Conservation (phyloP, 192 early-diverging fungal genomes). For the Jimgerdemannia flammicorona region DNA sequence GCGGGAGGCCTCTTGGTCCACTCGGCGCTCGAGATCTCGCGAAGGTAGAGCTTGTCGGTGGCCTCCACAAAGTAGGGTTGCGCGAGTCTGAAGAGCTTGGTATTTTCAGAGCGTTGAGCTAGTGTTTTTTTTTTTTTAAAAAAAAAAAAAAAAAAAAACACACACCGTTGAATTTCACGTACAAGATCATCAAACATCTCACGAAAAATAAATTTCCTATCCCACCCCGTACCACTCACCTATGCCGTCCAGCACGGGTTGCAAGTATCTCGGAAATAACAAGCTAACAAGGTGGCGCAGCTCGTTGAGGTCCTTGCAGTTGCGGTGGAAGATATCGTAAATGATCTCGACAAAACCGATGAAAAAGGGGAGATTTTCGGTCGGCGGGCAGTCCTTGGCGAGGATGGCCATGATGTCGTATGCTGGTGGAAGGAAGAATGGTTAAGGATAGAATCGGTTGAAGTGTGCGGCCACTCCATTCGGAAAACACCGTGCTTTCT, state of each 20-base stretch:
- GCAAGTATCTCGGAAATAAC: slow-evolving; percentile 84
- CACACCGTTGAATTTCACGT: background rate
- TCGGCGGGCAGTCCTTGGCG: slow-evolving; percentile 55
- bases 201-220: background rate
- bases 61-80: slow-evolving; percentile 81
- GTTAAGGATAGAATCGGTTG: background rate
- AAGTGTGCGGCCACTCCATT: background rate
- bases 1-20: slow-evolving; percentile 55
- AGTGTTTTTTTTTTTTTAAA: slow-evolving; percentile 38
- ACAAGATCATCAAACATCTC: background rate
- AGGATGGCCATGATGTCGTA: slow-evolving; percentile 58
- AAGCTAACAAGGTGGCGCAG: slow-evolving; percentile 76
- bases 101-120: slow-evolving; percentile 48
- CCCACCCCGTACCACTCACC: slow-evolving; percentile 33
- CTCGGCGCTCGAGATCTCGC: slow-evolving; percentile 88
- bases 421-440: slow-evolving; percentile 31
- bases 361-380: slow-evolving; percentile 62
- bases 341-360: slow-evolving; percentile 73
- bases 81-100: slow-evolving; percentile 71
- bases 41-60: slow-evolving; percentile 80
- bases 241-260: slow-evolving; percentile 74
- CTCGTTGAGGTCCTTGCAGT: slow-evolving; percentile 84
- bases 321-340: slow-evolving; percentile 76
- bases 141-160: no score
- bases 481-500: background rate